These are phyloP conservation scores for Anaeromyces robustus DNA, from an alignment of 192 early-diverging fungal genomes.

Conservation along the genomic window DNA sequence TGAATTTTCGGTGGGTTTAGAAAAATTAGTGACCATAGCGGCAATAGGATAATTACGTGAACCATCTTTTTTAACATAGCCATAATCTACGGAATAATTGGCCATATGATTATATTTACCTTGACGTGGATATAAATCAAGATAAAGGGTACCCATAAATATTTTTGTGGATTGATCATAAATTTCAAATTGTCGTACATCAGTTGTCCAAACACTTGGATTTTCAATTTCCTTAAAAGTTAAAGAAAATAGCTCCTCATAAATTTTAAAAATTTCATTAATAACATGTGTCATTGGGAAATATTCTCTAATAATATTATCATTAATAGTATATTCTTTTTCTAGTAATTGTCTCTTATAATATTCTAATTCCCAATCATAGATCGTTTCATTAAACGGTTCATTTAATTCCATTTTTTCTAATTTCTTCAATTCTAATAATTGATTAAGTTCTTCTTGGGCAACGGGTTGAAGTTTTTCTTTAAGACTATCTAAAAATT, in stretches of 20 bases:
- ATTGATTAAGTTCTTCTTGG: conserved; percentile 34
- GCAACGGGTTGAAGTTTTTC: conserved; percentile 33
- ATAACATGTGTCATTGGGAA: conserved; percentile 50
- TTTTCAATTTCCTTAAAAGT: conserved; percentile 46
- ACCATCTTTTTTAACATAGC: conserved; percentile 32
- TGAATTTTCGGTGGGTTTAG: conserved; percentile 38
- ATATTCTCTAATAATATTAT: conserved; percentile 64
- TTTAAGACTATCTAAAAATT: conserved; percentile 51
- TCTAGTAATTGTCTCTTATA: conserved; percentile 58
- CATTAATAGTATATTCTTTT: conserved; percentile 53
- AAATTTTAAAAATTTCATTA: conserved; percentile 54
- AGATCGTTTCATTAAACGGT: conserved; percentile 37
- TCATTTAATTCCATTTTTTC: conserved; percentile 25
- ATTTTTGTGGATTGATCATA: conserved; percentile 40
- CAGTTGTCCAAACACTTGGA: conserved; percentile 52
- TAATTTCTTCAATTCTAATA: conserved; percentile 47
- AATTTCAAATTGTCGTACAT: conserved; percentile 62
- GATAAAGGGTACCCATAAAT: conserved; percentile 19
- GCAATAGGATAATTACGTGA: conserved; percentile 41
- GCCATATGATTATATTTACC: conserved; percentile 57
- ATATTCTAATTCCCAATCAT: conserved; percentile 56
- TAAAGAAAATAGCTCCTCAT: conserved; percentile 55
- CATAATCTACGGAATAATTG: conserved; percentile 58
- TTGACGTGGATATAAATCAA: conserved; percentile 53
- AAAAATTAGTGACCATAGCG: conserved; percentile 57